Evolutionary conservation across 495 filamentous ascomycete genomes (phyloP).

Genomic region (Penicillium paxilli): DNA sequence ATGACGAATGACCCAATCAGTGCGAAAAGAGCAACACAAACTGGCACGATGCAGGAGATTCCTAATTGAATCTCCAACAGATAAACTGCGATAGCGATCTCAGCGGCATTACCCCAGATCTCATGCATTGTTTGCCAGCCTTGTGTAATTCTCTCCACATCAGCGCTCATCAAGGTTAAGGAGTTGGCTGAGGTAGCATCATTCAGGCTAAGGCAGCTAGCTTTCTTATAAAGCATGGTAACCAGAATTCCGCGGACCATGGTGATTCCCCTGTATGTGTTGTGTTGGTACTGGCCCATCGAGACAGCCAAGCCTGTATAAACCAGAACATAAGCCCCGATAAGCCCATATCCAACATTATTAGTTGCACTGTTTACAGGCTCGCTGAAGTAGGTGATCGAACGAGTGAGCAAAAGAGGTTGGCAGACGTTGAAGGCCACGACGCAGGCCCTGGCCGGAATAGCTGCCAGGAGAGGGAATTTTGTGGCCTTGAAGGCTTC

Average conservation of each 20-base stretch:
- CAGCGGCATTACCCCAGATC: slow-evolving; percentile 57
- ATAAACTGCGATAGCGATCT: slow-evolving; percentile 59
- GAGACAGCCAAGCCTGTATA: slow-evolving; percentile 59
- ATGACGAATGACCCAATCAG: slow-evolving; percentile 36
- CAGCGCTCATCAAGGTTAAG: slow-evolving; percentile 63
- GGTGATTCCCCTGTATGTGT: slow-evolving; percentile 56
- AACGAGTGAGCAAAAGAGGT: slow-evolving; percentile 60
- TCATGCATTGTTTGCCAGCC: slow-evolving; percentile 54
- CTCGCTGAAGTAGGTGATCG: slow-evolving; percentile 47
- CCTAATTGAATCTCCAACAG: slow-evolving; percentile 60
- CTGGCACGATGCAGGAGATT: slow-evolving; percentile 49
- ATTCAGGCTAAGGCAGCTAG: slow-evolving; percentile 41
- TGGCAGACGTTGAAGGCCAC: slow-evolving; percentile 64
- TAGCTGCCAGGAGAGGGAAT: slow-evolving; percentile 44
- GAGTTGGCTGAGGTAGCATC: slow-evolving; percentile 51
- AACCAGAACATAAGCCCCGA: slow-evolving; percentile 62
- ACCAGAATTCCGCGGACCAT: slow-evolving; percentile 61
- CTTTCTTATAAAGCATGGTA: slow-evolving; percentile 55
- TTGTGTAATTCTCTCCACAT: slow-evolving; percentile 54
- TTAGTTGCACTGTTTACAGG: slow-evolving; percentile 35
- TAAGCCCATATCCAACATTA: slow-evolving; percentile 62
- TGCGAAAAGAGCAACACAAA: slow-evolving; percentile 49
- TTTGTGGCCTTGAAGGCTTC: slow-evolving; percentile 48
- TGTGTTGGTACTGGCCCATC: slow-evolving; percentile 54
- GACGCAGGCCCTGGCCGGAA: slow-evolving; percentile 53